Evolutionary conservation across 139 green algal species (phyloP).

Genomic region (Chlamydomonas sp.): DNA sequence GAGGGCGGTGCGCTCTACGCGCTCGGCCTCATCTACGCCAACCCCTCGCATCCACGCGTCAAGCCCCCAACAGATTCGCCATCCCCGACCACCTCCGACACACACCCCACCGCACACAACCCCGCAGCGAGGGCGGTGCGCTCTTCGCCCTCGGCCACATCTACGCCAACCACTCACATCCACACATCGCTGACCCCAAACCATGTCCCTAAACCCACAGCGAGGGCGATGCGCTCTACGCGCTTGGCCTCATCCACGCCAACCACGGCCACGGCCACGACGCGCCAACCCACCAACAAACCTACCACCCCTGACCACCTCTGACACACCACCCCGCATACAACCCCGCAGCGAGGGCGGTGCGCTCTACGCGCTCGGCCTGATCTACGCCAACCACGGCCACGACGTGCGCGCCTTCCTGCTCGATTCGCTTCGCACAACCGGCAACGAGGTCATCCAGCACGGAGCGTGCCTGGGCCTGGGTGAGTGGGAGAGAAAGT

Average conservation of each 20-base stretch:
- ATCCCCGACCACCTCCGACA: too few relatives aligned
- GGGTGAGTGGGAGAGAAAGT: slow-evolving; percentile 31
- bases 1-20: slow-evolving; percentile 95
- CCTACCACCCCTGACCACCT: too few relatives aligned
- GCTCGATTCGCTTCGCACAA: slow-evolving; percentile 70
- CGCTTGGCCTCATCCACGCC: slow-evolving; percentile 91
- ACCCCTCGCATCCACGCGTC: too few relatives aligned
- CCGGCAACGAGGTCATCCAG: slow-evolving; percentile 83
- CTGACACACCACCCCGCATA: slow-evolving; percentile 27
- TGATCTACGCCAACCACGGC: slow-evolving; percentile 94
- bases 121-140: too few relatives aligned
- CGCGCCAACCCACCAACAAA: slow-evolving; percentile 47
- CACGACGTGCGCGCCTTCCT: slow-evolving; percentile 73
- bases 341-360: slow-evolving; percentile 88
- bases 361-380: slow-evolving; percentile 91
- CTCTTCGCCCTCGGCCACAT: too few relatives aligned
- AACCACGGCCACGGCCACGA: slow-evolving; percentile 73
- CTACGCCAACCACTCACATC: too few relatives aligned
- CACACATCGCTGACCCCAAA: too few relatives aligned
- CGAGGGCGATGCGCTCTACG: slow-evolving; percentile 96
- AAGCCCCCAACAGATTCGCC: slow-evolving; percentile 42
- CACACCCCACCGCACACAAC: slow-evolving; percentile 39
- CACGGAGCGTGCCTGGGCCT: slow-evolving; percentile 95
- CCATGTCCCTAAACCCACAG: too few relatives aligned
- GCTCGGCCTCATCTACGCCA: slow-evolving; percentile 91